Conservation (phyloP, 73 alveolate genomes). For the Urostyla sp. region DNA sequence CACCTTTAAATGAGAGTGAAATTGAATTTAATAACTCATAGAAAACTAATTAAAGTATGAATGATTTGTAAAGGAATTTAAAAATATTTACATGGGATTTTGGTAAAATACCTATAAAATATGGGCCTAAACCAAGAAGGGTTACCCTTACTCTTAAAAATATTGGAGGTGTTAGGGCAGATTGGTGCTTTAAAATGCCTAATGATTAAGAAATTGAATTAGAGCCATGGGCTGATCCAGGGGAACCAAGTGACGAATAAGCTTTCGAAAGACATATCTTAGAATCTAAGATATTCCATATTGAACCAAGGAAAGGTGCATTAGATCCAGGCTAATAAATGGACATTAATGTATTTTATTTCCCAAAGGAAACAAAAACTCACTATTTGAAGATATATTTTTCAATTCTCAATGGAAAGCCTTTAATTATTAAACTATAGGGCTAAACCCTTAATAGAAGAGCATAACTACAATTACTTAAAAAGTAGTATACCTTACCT, state of each 20-base stretch:
- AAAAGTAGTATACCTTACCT: slow-evolving; percentile 87
- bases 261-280: slow-evolving; percentile 96
- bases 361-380: slow-evolving; percentile 76
- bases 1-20: slow-evolving; percentile 92
- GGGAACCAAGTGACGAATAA: slow-evolving; percentile 96
- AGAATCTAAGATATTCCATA: slow-evolving; percentile 91
- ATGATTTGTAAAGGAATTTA: slow-evolving; percentile 70
- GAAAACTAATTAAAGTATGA: slow-evolving; percentile 63
- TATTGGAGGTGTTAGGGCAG: slow-evolving; percentile 98
- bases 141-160: slow-evolving; percentile 93
- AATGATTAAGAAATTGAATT: slow-evolving; percentile 92
- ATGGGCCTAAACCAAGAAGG: slow-evolving; percentile 85
- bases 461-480: slow-evolving; percentile 89
- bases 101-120: slow-evolving; percentile 87
- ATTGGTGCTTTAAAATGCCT: slow-evolving; percentile 95
- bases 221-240: slow-evolving; percentile 99
- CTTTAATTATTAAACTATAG: slow-evolving; percentile 89
- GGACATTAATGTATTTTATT: slow-evolving; percentile 83
- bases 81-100: slow-evolving; percentile 90
- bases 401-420: slow-evolving; percentile 97
- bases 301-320: slow-evolving; percentile 93
- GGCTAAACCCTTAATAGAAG: slow-evolving; percentile 96
- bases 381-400: slow-evolving; percentile 91
- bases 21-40: slow-evolving; percentile 84
- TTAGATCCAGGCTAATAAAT: slow-evolving; percentile 88